phyloP scores from a whole-genome alignment of 2,329 filamentous ascomycete species.

The Ascochyta koolunga region DNA sequence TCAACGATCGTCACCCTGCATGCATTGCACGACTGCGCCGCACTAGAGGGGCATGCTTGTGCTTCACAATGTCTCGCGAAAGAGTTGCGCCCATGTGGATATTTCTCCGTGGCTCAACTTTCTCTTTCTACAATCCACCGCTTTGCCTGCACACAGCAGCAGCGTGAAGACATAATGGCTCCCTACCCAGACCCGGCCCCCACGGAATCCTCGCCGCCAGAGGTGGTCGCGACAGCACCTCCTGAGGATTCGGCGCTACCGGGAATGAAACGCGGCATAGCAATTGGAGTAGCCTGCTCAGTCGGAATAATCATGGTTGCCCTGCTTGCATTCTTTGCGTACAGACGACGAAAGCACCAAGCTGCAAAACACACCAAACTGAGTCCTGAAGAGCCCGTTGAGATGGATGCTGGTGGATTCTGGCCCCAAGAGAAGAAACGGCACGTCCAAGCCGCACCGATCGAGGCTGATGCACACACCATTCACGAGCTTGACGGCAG shows the following conservation, averaged over 20 bases:
- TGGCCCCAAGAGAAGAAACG: constrained; percentile 23
- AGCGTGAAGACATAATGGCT: constrained; percentile 7
- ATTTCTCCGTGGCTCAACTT: neutral
- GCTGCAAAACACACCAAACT: constrained; percentile 6
- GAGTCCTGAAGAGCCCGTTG: constrained; percentile 7
- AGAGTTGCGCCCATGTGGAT: neutral
- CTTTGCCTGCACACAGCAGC: neutral
- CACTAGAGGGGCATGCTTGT: constrained; percentile 9
- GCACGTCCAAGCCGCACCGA: constrained; percentile 15
- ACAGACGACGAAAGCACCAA: constrained; percentile 27
- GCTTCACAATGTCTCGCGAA: constrained; percentile 9
- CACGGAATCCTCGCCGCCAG: neutral
- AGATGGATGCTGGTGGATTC: constrained; percentile 7
- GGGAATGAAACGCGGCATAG: constrained; percentile 39
- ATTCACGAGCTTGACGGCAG: constrained; percentile 33
- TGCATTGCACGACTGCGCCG: constrained; percentile 18
- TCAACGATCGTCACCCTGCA: constrained; percentile 15
- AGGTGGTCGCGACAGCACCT: neutral
- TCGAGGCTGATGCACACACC: constrained; percentile 28
- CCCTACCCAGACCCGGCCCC: constrained; percentile 9
- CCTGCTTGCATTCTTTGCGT: constrained; percentile 28
- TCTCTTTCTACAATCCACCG: neutral
- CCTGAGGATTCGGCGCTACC: constrained; percentile 24
- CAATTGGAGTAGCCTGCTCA: constrained; percentile 35
- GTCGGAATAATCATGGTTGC: constrained; percentile 30